Percentiles rank a stretch among this genome's conserved stretches.
phyloP scores from a whole-genome alignment of 169 alveolate species.

The Cyclospora cayetanensis region DNA sequence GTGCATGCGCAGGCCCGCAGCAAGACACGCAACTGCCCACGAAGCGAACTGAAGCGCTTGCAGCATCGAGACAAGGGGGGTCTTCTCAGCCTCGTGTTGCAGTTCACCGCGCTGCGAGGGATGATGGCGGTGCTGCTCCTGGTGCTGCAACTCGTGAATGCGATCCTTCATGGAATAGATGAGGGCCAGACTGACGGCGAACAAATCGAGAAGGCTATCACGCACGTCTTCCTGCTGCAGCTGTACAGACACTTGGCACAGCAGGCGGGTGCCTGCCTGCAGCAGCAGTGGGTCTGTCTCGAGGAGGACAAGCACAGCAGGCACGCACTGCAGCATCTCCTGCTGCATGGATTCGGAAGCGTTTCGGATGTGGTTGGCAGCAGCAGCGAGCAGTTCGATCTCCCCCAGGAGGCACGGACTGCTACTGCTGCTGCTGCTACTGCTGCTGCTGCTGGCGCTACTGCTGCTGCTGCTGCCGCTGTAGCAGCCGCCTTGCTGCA shows the following conservation, averaged over 20 bases:
- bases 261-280: conserved; percentile 52
- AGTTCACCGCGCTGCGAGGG: background rate
- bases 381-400: conserved; percentile 58
- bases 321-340: conserved; percentile 51
- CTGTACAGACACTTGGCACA: conserved; percentile 56
- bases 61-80: conserved; percentile 44
- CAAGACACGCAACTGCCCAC: conserved; percentile 56
- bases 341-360: conserved; percentile 55
- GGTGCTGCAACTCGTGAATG: background rate
- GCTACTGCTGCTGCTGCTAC: conserved; percentile 34
- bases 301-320: conserved; percentile 52
- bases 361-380: conserved; percentile 47
- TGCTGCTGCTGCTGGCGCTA: conserved; percentile 26
- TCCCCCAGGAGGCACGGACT: conserved; percentile 25
- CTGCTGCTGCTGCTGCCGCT: background rate
- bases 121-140: background rate
- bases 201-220: conserved; percentile 40
- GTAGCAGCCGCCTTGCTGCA: conserved; percentile 54
- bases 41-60: conserved; percentile 63
- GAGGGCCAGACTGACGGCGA: conserved; percentile 65
- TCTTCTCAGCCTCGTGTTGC: background rate
- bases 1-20: conserved; percentile 49
- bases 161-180: conserved; percentile 52
- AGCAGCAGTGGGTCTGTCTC: conserved; percentile 59
- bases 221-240: conserved; percentile 61